phyloP scores from a whole-genome alignment of 2,329 filamentous ascomycete genomes.

The Fusarium begoniae region DNA sequence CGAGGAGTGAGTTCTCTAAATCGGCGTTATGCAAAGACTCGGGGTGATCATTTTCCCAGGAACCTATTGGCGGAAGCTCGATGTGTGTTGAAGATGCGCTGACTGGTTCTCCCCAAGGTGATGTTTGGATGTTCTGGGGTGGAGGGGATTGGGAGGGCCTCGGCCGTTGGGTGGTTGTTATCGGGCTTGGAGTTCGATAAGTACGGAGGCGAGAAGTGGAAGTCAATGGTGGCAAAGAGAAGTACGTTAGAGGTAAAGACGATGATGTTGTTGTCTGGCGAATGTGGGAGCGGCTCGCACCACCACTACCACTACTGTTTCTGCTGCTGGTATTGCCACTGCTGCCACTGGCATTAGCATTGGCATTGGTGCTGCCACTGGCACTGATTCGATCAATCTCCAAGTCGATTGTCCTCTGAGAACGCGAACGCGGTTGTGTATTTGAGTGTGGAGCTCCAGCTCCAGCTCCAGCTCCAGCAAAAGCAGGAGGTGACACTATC shows the following conservation, averaged over 20 bases:
- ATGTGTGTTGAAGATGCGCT: constrained; percentile 2
- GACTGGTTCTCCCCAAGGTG: constrained; percentile 1
- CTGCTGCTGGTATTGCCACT: not conserved
- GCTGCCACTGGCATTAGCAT: not conserved
- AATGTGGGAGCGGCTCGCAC: constrained; percentile 23
- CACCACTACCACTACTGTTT: not conserved
- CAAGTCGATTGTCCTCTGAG: constrained; percentile 25
- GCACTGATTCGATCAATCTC: constrained; percentile 1
- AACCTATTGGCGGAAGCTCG: constrained; percentile 6
- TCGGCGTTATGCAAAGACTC: constrained; percentile 1
- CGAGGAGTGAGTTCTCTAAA: constrained; percentile 5
- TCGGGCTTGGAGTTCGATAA: constrained; percentile 15
- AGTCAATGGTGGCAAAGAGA: constrained; percentile 34
- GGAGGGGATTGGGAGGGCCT: constrained; percentile 3
- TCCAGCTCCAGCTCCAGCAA: constrained; percentile 19
- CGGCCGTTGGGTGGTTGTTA: constrained; percentile 28
- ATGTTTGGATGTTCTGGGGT: not conserved
- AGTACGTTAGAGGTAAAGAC: not conserved
- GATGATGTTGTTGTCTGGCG: constrained; percentile 26
- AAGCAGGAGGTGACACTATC: constrained; percentile 26
- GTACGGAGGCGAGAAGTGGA: constrained; percentile 4
- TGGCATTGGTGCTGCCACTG: not conserved
- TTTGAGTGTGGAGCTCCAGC: not conserved
- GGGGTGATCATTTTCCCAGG: not conserved
- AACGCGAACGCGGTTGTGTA: constrained; percentile 16